These are phyloP conservation scores for Allium sativum DNA, from an alignment of 106 monocot species.

Conservation along the genomic window DNA sequence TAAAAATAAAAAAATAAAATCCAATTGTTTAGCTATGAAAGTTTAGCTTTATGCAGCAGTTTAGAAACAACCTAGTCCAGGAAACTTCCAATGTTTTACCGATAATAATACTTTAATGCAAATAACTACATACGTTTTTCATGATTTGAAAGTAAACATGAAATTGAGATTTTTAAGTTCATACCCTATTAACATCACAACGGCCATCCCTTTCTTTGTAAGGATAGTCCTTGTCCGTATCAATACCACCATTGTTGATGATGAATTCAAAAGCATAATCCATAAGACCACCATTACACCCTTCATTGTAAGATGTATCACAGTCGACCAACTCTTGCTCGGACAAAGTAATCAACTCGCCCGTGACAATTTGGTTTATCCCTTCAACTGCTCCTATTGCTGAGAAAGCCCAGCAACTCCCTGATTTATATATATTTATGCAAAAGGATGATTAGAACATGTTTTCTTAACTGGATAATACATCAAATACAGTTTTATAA, in stretches of 20 bases:
- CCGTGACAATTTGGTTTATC: constrained; percentile 57
- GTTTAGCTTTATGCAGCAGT: no score
- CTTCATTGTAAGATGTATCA: constrained; percentile 44
- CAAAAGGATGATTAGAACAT: no score
- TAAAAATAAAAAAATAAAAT: not conserved
- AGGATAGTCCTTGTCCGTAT: constrained; percentile 63
- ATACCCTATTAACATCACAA: constrained; percentile 32
- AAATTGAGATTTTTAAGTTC: not conserved
- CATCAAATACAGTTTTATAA: no score
- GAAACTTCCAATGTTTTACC: not conserved
- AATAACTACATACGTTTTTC: no score
- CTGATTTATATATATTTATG: constrained; percentile 8
- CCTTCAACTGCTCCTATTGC: constrained; percentile 54
- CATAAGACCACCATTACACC: constrained; percentile 75
- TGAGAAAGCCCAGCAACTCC: constrained; percentile 83
- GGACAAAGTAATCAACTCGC: constrained; percentile 34
- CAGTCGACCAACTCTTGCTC: constrained; percentile 76
- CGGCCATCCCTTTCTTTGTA: constrained; percentile 21
- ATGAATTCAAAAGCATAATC: constrained; percentile 70
- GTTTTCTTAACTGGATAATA: no score
- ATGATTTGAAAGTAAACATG: no score
- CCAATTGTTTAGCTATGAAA: not conserved
- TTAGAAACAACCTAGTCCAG: no score
- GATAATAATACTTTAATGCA: not conserved
- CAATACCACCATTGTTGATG: constrained; percentile 57